Evolutionary conservation across 2,329 filamentous ascomycete species (phyloP), one percentile per base, ranked within the genome.

Genomic region (Westerdykella ornata): DNA sequence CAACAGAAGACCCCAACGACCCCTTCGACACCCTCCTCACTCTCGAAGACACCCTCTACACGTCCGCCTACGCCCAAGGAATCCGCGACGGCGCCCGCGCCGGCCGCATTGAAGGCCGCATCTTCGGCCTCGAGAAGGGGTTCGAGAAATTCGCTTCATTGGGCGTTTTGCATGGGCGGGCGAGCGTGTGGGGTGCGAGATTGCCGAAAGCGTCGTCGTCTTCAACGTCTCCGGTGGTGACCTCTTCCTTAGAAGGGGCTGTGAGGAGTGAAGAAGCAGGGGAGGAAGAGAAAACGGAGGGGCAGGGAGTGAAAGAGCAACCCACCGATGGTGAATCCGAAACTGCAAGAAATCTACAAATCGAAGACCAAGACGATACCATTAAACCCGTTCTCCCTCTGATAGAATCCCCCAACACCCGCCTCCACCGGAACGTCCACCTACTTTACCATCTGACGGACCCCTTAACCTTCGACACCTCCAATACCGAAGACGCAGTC

Each of bases 121-220:
- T 88, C 15, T 88, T 97, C 60, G 92, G 90, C 1, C 78, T 97
- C 32, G 85, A 94, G 62, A 92, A 89, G 50, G 90, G 89, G 0
- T 97, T 92, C 55, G 87, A 95, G 56, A 97, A 95, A 68, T 96
- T 94, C 59, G 62, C 85, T 32, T 82, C 88, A 47, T 78, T 88
- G 63, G 90, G 90, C 2, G 75, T 76, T 44, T 68, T 97, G 22
- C 83, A 90, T 54, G 86, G 88, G 34, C 82, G 81, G 56, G 81
- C 87, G 12, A 69, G 85, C 17, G 74, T 97, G n/a, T 97, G 90
- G 89, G 81, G 82, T 11, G 84, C 85, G 45, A 75, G 88, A 11
- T 26, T 26, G 3, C 22, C 22, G 12, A 26, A 26, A 11, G 22
- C 22, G 8, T 26, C 22, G 8, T 26, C 22, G 12, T 11, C 22